A percentile compares a stretch with the other conserved stretches of the same genome.
Evolutionary conservation across 1,139 yeast genomes (phyloP).

Genomic region (Suhomyces chickasaworum): DNA sequence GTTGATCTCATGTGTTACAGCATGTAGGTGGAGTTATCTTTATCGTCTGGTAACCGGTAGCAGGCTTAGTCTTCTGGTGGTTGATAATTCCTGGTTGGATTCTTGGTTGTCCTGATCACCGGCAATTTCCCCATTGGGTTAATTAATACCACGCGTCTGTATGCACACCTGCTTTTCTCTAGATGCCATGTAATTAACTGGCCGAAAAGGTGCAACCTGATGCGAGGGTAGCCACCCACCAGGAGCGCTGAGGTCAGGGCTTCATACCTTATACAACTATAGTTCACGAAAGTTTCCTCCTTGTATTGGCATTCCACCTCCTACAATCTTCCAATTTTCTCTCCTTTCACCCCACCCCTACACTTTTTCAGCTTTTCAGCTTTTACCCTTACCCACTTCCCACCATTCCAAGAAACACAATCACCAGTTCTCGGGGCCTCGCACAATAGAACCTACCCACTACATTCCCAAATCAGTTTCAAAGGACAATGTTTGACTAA

Average conservation of each 20-base stretch:
- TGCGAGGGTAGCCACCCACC: neutral
- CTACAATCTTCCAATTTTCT: neutral
- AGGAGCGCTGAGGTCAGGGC: neutral
- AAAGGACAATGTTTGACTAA: neutral
- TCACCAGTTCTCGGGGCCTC: too few relatives aligned
- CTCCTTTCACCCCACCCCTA: too few relatives aligned
- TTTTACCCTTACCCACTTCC: too few relatives aligned
- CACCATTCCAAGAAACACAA: too few relatives aligned
- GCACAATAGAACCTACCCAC: too few relatives aligned
- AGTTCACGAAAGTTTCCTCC: too few relatives aligned
- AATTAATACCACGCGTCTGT: constrained; percentile 2
- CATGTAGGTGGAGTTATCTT: neutral
- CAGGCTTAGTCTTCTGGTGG: neutral
- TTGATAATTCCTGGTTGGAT: too few relatives aligned
- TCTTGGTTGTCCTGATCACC: neutral
- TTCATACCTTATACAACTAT: too few relatives aligned
- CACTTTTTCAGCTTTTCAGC: too few relatives aligned
- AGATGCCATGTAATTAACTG: neutral
- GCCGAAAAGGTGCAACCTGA: neutral
- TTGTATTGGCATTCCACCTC: too few relatives aligned
- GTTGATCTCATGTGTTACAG: neutral
- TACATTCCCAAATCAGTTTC: neutral
- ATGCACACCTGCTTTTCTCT: neutral
- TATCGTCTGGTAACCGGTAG: neutral
- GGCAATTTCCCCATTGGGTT: constrained; percentile 1